phyloP scores from a whole-genome alignment of 73 alveolate species.

The Blepharisma stoltei region DNA sequence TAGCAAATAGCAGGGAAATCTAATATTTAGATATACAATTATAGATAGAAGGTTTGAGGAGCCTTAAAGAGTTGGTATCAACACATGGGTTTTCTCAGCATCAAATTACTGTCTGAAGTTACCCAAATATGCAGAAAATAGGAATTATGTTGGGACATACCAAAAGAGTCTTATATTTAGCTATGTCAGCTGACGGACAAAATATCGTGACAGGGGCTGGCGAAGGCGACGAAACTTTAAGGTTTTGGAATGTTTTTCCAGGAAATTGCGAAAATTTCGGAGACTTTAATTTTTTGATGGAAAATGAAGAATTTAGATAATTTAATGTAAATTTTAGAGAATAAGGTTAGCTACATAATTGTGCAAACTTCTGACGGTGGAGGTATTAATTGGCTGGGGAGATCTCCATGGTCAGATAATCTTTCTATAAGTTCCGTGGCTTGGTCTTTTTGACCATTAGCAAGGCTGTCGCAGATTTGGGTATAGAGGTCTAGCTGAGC shows the following conservation, averaged over 20 bases:
- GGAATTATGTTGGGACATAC: slow-evolving; percentile 40
- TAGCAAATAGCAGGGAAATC: too few species aligned
- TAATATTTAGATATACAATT: too few species aligned
- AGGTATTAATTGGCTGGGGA: background rate
- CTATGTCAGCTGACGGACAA: slow-evolving; percentile 91
- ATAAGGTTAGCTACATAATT: background rate
- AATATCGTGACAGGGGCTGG: slow-evolving; percentile 92
- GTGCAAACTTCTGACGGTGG: background rate
- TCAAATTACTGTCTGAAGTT: slow-evolving; percentile 70
- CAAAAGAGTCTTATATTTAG: slow-evolving; percentile 3
- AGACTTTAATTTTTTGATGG: too few species aligned
- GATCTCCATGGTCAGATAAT: slow-evolving; percentile 4
- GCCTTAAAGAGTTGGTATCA: slow-evolving; percentile 70
- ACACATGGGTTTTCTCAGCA: slow-evolving; percentile 84
- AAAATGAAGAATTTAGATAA: too few species aligned
- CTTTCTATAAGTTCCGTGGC: background rate
- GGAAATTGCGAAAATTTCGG: slow-evolving; percentile 16
- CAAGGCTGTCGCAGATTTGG: background rate
- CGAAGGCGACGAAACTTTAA: slow-evolving; percentile 88
- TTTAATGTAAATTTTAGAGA: too few species aligned
- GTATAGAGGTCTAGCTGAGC: background rate
- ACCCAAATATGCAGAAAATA: slow-evolving; percentile 62
- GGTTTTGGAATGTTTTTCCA: slow-evolving; percentile 95
- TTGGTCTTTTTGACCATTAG: background rate
- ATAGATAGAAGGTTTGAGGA: too few species aligned